These are phyloP conservation scores for Phialophora chinensis DNA, from an alignment of 2,329 filamentous ascomycete species.

Conservation along the genomic window DNA sequence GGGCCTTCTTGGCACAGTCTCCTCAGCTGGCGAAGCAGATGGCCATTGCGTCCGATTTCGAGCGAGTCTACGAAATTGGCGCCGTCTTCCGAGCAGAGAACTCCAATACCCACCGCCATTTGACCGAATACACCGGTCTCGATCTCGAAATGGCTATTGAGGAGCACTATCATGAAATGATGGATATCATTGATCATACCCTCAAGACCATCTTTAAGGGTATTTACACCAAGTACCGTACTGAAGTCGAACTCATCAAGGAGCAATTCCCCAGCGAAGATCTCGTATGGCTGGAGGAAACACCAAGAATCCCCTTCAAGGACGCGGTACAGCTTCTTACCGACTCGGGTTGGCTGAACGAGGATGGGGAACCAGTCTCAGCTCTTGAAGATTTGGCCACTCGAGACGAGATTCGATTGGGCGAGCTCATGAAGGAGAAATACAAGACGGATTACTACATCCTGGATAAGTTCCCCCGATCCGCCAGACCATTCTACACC, in stretches of 20 bases:
- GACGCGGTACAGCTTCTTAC: slow-evolving; percentile 83
- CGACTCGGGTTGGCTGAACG: slow-evolving; percentile 75
- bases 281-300: slow-evolving; percentile 84
- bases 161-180: slow-evolving; percentile 85
- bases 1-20: slow-evolving; percentile 87
- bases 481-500: slow-evolving; percentile 87
- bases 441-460: slow-evolving; percentile 91
- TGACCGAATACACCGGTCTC: slow-evolving; percentile 92
- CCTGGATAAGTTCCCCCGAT: slow-evolving; percentile 87
- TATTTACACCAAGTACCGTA: slow-evolving; percentile 70
- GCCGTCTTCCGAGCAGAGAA: slow-evolving; percentile 94
- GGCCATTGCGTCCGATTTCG: slow-evolving; percentile 87
- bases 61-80: slow-evolving; percentile 85
- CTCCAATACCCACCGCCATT: slow-evolving; percentile 90
- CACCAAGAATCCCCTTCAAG: slow-evolving; percentile 77
- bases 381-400: slow-evolving; percentile 82
- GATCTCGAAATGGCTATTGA: slow-evolving; percentile 93
- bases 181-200: slow-evolving; percentile 76
- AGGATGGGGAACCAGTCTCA: slow-evolving; percentile 73
- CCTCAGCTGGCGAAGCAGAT: slow-evolving; percentile 94
- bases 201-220: slow-evolving; percentile 80
- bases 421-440: slow-evolving; percentile 82
- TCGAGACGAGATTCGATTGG: slow-evolving; percentile 83
- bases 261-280: slow-evolving; percentile 85
- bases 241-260: slow-evolving; percentile 79